These are phyloP conservation scores for Flaveria linearis DNA, from an alignment of 129 eudicot species.

Conservation along the genomic window DNA sequence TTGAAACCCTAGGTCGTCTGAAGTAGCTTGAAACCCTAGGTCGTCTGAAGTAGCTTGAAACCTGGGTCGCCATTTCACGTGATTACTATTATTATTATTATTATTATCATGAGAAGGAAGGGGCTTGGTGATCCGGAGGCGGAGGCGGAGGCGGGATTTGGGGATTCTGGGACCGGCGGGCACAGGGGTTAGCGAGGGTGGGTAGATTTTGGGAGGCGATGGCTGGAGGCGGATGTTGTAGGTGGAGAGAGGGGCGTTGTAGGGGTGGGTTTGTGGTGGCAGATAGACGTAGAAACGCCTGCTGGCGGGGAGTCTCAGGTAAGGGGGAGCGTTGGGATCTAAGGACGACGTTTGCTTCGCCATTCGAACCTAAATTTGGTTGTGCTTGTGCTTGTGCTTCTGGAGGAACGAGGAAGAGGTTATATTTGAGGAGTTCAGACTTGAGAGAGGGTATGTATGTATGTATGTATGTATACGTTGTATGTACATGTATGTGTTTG, in stretches of 20 bases:
- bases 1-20: background rate
- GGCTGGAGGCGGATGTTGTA: background rate
- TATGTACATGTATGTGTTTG: too few species aligned
- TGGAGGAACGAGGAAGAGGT: too few species aligned
- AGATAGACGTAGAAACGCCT: background rate
- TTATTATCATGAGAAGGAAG: too few species aligned
- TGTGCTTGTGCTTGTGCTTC: too few species aligned
- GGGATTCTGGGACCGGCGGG: conserved; percentile 19
- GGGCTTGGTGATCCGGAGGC: too few species aligned
- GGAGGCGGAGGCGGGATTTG: background rate
- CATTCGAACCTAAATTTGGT: background rate
- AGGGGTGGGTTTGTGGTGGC: background rate
- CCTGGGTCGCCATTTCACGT: background rate
- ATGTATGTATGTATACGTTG: too few species aligned
- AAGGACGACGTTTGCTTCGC: background rate
- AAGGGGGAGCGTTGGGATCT: background rate
- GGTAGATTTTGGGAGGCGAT: background rate
- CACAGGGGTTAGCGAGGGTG: background rate
- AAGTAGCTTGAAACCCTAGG: background rate
- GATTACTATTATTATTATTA: too few species aligned
- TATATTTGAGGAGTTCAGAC: too few species aligned
- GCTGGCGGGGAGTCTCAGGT: background rate
- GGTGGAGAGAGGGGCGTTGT: background rate
- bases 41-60: background rate
- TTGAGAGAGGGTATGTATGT: too few species aligned